Evolutionary conservation across 768 basidiomycete genomes (phyloP).

Genomic region (Dendrothele bispora): DNA sequence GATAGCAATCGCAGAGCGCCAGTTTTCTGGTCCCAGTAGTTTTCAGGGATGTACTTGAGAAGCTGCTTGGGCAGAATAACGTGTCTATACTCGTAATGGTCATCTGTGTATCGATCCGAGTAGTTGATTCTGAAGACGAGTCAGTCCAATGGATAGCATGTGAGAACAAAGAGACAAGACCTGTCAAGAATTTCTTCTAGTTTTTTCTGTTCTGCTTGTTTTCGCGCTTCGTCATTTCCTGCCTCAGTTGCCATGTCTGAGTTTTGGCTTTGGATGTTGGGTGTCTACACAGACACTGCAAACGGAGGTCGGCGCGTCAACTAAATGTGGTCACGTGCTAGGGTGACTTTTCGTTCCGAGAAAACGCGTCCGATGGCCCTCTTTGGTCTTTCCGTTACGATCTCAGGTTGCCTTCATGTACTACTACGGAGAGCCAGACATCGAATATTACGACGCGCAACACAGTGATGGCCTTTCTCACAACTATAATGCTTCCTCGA

Average conservation of each 20-base stretch:
- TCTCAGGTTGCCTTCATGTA: too few relatives aligned
- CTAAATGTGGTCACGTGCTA: too few relatives aligned
- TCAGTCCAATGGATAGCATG: constrained; percentile 14
- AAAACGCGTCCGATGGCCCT: too few relatives aligned
- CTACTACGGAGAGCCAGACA: too few relatives aligned
- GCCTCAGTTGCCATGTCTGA: constrained; percentile 26
- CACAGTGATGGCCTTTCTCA: too few relatives aligned
- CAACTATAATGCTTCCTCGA: too few relatives aligned
- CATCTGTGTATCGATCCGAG: constrained; percentile 90
- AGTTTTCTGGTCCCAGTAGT: constrained; percentile 74
- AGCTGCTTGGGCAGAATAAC: constrained; percentile 96
- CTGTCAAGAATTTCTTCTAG: constrained; percentile 81
- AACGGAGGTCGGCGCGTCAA: too few relatives aligned
- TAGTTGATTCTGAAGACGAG: constrained; percentile 70
- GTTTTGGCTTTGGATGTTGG: too few relatives aligned
- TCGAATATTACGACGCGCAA: too few relatives aligned
- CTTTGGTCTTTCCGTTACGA: too few relatives aligned
- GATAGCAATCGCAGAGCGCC: constrained; percentile 79
- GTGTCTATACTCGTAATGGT: constrained; percentile 93
- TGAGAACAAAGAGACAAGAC: constrained; percentile 32
- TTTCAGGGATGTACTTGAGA: constrained; percentile 89
- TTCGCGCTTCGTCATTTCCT: constrained; percentile 30
- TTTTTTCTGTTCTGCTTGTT: constrained; percentile 47
- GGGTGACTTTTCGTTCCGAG: too few relatives aligned
- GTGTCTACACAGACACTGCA: too few relatives aligned